Evolutionary conservation across 176 grass and related monocot species (phyloP).

Genomic region (Musa troglodytarum): DNA sequence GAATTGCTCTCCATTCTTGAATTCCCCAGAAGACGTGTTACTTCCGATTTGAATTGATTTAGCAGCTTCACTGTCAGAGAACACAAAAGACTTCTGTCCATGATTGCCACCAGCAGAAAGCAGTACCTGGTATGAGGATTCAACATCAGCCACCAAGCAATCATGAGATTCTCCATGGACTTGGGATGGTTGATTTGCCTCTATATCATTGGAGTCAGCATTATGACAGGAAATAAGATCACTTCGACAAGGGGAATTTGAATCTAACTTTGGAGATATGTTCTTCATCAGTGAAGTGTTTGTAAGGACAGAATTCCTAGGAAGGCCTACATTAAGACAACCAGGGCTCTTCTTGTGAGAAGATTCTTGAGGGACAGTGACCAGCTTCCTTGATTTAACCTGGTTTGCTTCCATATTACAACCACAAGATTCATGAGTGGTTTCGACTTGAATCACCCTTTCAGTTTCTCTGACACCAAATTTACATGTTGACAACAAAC

Average conservation of each 20-base stretch:
- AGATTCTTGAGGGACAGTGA: neutral
- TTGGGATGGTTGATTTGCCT: neutral
- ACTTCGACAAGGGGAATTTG: slow-evolving; percentile 1
- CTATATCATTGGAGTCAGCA: neutral
- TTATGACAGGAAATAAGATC: neutral
- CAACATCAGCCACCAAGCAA: slow-evolving; percentile 18
- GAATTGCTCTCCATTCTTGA: slow-evolving; percentile 22
- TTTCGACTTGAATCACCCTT: slow-evolving; percentile 3
- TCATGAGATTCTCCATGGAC: slow-evolving; percentile 2
- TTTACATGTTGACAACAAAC: slow-evolving; percentile 42
- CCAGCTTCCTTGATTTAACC: slow-evolving; percentile 24
- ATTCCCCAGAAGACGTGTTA: slow-evolving; percentile 21
- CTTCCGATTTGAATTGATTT: slow-evolving; percentile 16
- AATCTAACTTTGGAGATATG: neutral
- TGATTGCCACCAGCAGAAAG: slow-evolving; percentile 14
- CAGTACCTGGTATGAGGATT: slow-evolving; percentile 13
- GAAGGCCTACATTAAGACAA: neutral
- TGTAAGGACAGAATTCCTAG: slow-evolving; percentile 12
- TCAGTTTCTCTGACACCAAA: slow-evolving; percentile 24
- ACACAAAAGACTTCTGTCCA: slow-evolving; percentile 10
- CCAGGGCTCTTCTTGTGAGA: neutral
- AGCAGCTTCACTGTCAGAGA: slow-evolving; percentile 15
- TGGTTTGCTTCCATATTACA: neutral
- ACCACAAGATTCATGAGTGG: slow-evolving; percentile 5
- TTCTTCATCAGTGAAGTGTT: neutral